Evolutionary conservation across 176 grass and related monocot species (phyloP), one percentile per base, ranked within the genome.

Genomic region (Musa beccarii): DNA sequence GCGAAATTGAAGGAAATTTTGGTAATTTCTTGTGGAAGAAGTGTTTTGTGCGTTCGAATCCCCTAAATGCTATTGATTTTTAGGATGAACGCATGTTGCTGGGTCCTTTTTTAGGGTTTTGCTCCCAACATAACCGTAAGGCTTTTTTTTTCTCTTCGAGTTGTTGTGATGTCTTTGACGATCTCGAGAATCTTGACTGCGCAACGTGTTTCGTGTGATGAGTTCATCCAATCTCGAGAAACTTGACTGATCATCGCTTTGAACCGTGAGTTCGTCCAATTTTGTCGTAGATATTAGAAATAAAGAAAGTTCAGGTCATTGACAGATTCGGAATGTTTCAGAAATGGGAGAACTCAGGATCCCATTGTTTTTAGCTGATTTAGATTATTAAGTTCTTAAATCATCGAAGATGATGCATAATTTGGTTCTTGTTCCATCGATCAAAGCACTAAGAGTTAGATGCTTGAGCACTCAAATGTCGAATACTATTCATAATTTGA

Each of bases 391-490:
- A 62, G 59, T 68, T 43, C 66, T 68, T 43, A 68, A 43, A 49
- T 34, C 43, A 43, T 68, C 43, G 43, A 17, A 68, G 2, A 43
- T 43, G 7, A 49, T 68, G 5, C 14, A 17, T 23, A 17, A 50
- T 69, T 25, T 11, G 4, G 63, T n/a, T 50, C 1, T 9, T 2
- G 6, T 49, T 26, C 4, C 11, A 51, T 3, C 16, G 15, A 3
- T 50, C 11, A 43, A 43, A 43, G 34, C 6, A 43, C 3, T 5
- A 43, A 43, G 34, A 6, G 34, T 43, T 5, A 43, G 34, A 43
- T 43, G 34, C 34, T 80, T 26, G 1, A 49, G 62, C 52, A 49
- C 54, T 79, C 25, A 80, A 72, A 57, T 79, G 16, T 65, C 79
- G 80, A 74, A 89, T 57, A 68, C 50, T 34, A 20, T 54, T 1